These are phyloP conservation scores for Globisporangium nodosum DNA, from an alignment of 352 stramenopile species.

Conservation along the genomic window DNA sequence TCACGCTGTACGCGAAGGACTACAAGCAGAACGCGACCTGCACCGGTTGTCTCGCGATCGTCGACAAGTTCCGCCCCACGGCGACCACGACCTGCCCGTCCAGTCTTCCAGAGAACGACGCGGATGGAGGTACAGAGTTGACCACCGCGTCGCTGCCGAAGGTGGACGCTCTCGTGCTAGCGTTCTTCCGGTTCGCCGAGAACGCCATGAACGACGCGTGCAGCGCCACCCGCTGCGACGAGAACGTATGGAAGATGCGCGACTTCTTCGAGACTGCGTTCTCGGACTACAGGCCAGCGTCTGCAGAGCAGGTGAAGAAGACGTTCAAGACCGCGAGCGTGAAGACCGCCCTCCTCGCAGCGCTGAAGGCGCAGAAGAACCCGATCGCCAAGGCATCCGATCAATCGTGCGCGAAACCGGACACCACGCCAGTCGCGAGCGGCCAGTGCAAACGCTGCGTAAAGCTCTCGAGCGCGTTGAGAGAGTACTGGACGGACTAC, in stretches of 20 bases:
- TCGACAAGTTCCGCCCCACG: conserved; percentile 47
- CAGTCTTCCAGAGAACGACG: conserved; percentile 2
- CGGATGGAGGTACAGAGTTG: conserved; percentile 12
- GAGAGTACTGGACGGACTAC: conserved; percentile 64
- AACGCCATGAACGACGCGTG: conserved; percentile 52
- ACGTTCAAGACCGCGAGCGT: conserved; percentile 25
- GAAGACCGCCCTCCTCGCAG: conserved; percentile 16
- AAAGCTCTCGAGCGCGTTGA: conserved; percentile 36
- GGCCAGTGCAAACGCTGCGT: conserved; percentile 43
- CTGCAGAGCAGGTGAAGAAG: conserved; percentile 10
- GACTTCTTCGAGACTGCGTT: conserved; percentile 40
- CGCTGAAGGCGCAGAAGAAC: conserved; percentile 20
- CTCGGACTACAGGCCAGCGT: conserved; percentile 1
- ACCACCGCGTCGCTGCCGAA: conserved; percentile 27
- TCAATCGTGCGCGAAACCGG: conserved; percentile 17
- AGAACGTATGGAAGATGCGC: conserved; percentile 17
- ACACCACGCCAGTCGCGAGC: conserved; percentile 14
- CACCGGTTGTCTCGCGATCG: conserved; percentile 43
- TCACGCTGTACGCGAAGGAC: conserved; percentile 39
- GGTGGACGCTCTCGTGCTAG: conserved; percentile 13
- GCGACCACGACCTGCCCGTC: conserved; percentile 33
- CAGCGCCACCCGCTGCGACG: conserved; percentile 46
- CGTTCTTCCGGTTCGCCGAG: conserved; percentile 37
- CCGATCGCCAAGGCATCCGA: conserved; percentile 18
- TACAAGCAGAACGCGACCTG: conserved; percentile 38